Conservation (phyloP, 2,329 filamentous ascomycete genomes). For the Sclerotinia sclerotiorum region DNA sequence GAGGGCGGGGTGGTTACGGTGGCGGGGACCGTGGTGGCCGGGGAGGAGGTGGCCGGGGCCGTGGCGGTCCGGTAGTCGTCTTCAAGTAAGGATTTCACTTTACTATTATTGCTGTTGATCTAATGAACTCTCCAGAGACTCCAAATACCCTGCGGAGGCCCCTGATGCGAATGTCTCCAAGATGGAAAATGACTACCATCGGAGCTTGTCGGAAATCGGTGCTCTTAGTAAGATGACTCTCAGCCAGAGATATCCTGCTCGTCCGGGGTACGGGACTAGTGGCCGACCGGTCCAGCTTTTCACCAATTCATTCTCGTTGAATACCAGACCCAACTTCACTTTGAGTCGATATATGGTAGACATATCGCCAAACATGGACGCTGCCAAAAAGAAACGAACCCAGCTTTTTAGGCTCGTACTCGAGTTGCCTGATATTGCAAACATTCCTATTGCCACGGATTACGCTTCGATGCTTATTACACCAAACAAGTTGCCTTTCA, state of each 20-base stretch:
- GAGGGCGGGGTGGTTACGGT: conserved; percentile 39
- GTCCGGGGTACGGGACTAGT: conserved; percentile 38
- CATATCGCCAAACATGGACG: conserved; percentile 32
- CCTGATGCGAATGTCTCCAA: conserved; percentile 35
- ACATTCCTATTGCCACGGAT: conserved; percentile 32
- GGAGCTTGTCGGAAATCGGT: conserved; percentile 28
- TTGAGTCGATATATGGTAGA: conserved; percentile 38
- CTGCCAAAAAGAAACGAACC: conserved; percentile 35
- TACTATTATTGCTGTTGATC: not conserved
- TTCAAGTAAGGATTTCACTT: conserved; percentile 33
- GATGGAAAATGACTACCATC: conserved; percentile 39
- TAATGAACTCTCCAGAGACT: conserved; percentile 27
- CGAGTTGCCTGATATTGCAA: conserved; percentile 36
- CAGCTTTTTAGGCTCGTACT: conserved; percentile 30
- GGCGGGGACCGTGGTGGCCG: conserved; percentile 39
- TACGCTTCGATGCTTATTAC: conserved; percentile 38
- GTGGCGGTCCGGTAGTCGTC: conserved; percentile 30
- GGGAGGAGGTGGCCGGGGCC: conserved; percentile 35
- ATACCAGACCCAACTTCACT: conserved; percentile 28
- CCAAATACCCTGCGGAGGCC: conserved; percentile 28
- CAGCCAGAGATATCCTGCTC: conserved; percentile 30
- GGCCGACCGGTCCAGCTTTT: conserved; percentile 36
- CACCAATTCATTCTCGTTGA: conserved; percentile 39
- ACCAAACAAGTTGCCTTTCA: conserved; percentile 16
- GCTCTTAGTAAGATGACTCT: conserved; percentile 29